These are phyloP conservation scores for Torulaspora delbrueckii DNA, from an alignment of 805 yeast genomes.

Conservation along the genomic window DNA sequence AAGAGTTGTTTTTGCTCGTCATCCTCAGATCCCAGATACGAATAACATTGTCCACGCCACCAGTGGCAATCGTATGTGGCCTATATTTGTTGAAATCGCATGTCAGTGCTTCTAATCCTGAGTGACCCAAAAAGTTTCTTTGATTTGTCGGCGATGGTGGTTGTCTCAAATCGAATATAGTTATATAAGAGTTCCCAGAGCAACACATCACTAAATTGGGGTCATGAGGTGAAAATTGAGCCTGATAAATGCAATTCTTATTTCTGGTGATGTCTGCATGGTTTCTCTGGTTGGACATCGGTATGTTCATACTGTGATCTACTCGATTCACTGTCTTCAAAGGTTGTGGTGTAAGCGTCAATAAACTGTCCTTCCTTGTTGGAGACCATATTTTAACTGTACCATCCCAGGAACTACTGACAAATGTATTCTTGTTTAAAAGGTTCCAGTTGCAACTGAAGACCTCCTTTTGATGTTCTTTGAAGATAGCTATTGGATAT, in stretches of 20 bases:
- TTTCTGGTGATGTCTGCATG: constrained; percentile 34
- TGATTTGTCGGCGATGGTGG: constrained; percentile 50
- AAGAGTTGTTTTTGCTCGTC: constrained; percentile 36
- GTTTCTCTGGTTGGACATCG: constrained; percentile 38
- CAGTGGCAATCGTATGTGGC: constrained; percentile 72
- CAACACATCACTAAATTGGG: constrained; percentile 61
- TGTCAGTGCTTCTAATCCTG: constrained; percentile 72
- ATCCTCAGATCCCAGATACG: constrained; percentile 86
- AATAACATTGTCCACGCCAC: constrained; percentile 84
- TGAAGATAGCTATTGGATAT: constrained; percentile 68
- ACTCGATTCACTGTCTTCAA: constrained; percentile 28
- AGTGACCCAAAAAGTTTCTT: constrained; percentile 62
- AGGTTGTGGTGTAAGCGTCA: constrained; percentile 45
- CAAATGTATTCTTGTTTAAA: constrained; percentile 61
- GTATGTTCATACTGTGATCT: constrained; percentile 22
- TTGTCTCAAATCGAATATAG: constrained; percentile 76
- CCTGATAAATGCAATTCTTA: constrained; percentile 69
- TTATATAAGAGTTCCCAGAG: constrained; percentile 69
- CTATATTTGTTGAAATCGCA: constrained; percentile 92
- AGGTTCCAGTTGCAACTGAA: constrained; percentile 71
- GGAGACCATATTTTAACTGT: constrained; percentile 77
- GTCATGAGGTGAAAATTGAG: constrained; percentile 79
- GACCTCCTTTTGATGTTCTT: constrained; percentile 75
- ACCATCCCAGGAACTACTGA: constrained; percentile 91
- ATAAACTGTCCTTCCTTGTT: constrained; percentile 46